Evolutionary conservation across 176 grass and related monocot species (phyloP).

Genomic region (Avena atlantica): DNA sequence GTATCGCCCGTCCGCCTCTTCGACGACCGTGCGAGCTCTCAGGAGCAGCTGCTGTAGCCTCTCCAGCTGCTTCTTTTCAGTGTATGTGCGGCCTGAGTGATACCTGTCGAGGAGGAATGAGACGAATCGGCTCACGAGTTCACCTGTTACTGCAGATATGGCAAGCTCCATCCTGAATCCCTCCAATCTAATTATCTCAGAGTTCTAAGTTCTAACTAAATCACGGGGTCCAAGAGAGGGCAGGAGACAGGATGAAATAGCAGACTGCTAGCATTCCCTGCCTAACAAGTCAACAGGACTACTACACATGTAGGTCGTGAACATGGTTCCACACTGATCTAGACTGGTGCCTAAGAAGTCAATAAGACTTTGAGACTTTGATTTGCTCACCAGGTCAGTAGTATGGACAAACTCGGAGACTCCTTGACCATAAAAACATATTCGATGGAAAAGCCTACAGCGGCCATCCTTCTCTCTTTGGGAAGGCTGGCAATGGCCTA

Average conservation of each 20-base stretch:
- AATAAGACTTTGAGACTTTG: too few species aligned
- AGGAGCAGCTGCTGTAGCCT: background rate
- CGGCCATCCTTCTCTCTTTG: background rate
- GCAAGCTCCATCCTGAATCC: background rate
- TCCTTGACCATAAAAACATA: too few species aligned
- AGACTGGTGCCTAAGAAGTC: background rate
- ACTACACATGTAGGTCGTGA: background rate
- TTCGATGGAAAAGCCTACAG: background rate
- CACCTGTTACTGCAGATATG: background rate
- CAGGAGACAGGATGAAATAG: background rate
- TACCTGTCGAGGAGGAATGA: background rate
- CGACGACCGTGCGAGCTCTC: background rate
- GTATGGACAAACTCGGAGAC: too few species aligned
- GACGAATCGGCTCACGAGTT: background rate
- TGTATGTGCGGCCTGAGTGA: background rate
- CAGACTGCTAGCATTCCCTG: background rate
- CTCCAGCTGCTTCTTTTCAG: background rate
- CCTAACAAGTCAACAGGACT: background rate
- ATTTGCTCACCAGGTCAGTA: too few species aligned
- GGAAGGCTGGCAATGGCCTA: background rate
- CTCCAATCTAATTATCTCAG: background rate
- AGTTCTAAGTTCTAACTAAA: background rate
- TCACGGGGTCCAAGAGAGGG: background rate
- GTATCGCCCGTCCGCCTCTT: constrained; percentile 10
- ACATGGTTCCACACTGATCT: background rate